Conservation (phyloP, 176 grass and related monocot genomes). For the Leersia perrieri region DNA sequence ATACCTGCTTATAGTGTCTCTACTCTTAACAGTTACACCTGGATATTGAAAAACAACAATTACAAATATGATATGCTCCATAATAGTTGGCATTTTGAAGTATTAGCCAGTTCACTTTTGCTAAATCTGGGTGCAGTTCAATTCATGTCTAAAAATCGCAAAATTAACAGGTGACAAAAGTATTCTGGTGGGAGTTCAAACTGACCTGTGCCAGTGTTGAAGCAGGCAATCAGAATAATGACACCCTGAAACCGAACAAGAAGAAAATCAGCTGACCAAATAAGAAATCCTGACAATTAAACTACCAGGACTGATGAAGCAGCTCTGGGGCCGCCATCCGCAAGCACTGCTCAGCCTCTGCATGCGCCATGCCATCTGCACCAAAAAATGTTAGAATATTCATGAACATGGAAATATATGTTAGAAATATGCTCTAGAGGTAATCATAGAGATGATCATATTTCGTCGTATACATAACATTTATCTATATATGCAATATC, state of each 20-base stretch:
- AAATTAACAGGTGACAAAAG: background rate
- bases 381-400: too few species aligned
- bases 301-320: constrained; percentile 72
- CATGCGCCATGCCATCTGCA: too few species aligned
- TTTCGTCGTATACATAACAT: too few species aligned
- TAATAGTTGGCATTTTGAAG: too few species aligned
- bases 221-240: constrained; percentile 75
- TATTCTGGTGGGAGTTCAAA: background rate
- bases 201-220: constrained; percentile 65
- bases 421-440: too few species aligned
- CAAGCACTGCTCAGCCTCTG: too few species aligned
- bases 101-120: too few species aligned
- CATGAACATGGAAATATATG: too few species aligned
- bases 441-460: too few species aligned
- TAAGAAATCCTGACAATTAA: background rate
- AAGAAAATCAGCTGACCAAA: background rate
- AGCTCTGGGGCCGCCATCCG: too few species aligned
- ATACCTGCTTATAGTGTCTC: constrained; percentile 51
- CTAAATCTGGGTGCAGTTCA: background rate
- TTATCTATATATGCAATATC: too few species aligned
- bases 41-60: constrained; percentile 35
- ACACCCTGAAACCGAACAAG: constrained; percentile 47
- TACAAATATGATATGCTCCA: background rate
- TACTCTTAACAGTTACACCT: constrained; percentile 67
- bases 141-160: background rate